Evolutionary conservation across 768 basidiomycete species (phyloP).

Genomic region (Myochromella boudieri): DNA sequence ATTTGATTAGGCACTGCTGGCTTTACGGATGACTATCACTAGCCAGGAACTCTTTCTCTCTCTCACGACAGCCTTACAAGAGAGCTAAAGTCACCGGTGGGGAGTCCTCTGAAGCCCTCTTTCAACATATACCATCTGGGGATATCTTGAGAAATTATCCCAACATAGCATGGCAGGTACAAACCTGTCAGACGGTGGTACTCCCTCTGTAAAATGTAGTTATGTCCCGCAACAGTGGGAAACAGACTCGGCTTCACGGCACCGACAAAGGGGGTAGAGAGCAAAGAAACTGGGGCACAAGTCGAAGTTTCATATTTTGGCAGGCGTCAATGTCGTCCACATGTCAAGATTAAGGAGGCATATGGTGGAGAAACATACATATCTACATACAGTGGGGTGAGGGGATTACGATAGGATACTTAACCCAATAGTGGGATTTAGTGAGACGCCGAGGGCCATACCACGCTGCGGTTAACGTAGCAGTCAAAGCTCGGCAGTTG

Average conservation of each 20-base stretch:
- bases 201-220: background rate
- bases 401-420: background rate
- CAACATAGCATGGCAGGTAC: background rate
- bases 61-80: no score
- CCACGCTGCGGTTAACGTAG: no score
- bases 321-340: conserved; percentile 4
- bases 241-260: background rate
- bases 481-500: no score
- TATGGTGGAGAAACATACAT: conserved; percentile 8
- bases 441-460: no score
- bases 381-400: background rate
- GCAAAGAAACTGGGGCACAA: background rate
- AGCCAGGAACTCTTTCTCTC: no score
- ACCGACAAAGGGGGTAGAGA: conserved; percentile 2
- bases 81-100: no score
- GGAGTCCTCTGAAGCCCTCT: background rate
- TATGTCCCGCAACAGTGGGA: background rate
- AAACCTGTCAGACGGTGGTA: conserved; percentile 3
- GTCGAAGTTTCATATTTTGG: conserved; percentile 14
- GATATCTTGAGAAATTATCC: conserved; percentile 9
- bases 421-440: no score
- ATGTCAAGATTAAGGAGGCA: conserved; percentile 4
- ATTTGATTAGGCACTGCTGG: no score
- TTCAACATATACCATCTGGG: conserved; percentile 1
- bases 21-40: no score